Percentiles rank a stretch among this genome's conserved stretches.
Evolutionary conservation across 176 grass and related monocot species (phyloP).

Genomic region (Ananas comosus): DNA sequence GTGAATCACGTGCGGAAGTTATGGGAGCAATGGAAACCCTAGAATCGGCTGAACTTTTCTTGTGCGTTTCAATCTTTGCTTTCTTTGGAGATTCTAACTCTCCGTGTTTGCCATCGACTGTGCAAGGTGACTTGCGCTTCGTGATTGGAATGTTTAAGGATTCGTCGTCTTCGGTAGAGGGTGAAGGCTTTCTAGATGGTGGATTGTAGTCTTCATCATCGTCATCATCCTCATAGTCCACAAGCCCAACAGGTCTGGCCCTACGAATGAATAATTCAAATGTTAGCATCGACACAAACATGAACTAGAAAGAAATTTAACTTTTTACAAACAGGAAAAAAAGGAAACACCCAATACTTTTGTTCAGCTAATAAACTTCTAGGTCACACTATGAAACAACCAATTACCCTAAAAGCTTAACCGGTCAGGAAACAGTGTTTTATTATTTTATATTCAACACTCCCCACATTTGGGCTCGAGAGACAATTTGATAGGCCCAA

Average conservation of each 20-base stretch:
- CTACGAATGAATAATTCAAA: conserved; percentile 11
- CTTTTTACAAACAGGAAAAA: too few relatives aligned
- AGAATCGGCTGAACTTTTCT: conserved; percentile 20
- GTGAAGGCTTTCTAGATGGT: conserved; percentile 34
- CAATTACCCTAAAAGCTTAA: too few relatives aligned
- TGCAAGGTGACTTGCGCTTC: conserved; percentile 35
- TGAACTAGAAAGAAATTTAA: background rate
- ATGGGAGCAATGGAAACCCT: conserved; percentile 27
- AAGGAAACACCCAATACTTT: too few relatives aligned
- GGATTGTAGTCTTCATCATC: conserved; percentile 56
- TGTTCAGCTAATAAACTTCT: too few relatives aligned
- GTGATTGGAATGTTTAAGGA: conserved; percentile 36
- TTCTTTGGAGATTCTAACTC: conserved; percentile 36
- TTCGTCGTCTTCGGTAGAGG: conserved; percentile 45
- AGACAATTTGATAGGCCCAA: too few relatives aligned
- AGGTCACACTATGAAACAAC: too few relatives aligned
- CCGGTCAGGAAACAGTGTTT: too few relatives aligned
- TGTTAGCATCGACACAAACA: background rate
- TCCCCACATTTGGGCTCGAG: too few relatives aligned
- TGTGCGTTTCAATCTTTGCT: conserved; percentile 40
- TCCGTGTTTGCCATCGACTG: conserved; percentile 21
- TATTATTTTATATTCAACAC: too few relatives aligned
- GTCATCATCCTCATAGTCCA: conserved; percentile 49
- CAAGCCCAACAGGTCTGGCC: conserved; percentile 43
- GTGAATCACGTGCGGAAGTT: conserved; percentile 24